A percentile compares a stretch with the other conserved stretches of the same genome.
Conservation (phyloP, 2,329 filamentous ascomycete species). For the Cytospora leucostoma region DNA sequence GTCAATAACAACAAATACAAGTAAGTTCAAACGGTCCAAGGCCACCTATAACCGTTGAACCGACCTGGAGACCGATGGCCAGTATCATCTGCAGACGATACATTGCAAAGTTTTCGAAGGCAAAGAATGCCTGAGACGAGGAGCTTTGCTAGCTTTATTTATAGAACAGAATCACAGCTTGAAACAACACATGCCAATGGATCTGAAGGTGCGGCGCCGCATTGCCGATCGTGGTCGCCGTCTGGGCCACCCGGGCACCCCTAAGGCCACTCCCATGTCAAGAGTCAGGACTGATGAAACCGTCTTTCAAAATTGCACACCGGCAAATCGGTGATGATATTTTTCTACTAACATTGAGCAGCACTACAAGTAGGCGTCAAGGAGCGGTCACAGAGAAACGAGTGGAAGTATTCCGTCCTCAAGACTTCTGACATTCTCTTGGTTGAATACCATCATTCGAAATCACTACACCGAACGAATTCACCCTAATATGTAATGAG, state of each 20-base stretch:
- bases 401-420: no score
- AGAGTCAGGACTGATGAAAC: no score
- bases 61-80: not conserved
- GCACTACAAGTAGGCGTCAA: no score
- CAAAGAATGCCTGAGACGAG: not conserved
- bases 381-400: no score
- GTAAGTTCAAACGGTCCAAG: not conserved
- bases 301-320: no score
- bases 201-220: not conserved
- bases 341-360: no score
- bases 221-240: constrained; percentile 5
- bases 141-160: not conserved
- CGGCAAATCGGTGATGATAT: no score
- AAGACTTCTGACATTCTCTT: no score
- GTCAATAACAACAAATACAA: not conserved
- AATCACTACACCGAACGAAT: no score
- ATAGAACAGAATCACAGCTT: not conserved
- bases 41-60: not conserved
- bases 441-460: no score
- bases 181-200: constrained; percentile 7
- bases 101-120: not conserved
- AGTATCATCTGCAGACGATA: constrained; percentile 4
- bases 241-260: constrained; percentile 1
- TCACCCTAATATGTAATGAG: no score
- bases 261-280: not conserved